Evolutionary conservation across 2,329 filamentous ascomycete species (phyloP), one percentile per base, ranked within the genome.

Genomic region (Exserohilum turcica): DNA sequence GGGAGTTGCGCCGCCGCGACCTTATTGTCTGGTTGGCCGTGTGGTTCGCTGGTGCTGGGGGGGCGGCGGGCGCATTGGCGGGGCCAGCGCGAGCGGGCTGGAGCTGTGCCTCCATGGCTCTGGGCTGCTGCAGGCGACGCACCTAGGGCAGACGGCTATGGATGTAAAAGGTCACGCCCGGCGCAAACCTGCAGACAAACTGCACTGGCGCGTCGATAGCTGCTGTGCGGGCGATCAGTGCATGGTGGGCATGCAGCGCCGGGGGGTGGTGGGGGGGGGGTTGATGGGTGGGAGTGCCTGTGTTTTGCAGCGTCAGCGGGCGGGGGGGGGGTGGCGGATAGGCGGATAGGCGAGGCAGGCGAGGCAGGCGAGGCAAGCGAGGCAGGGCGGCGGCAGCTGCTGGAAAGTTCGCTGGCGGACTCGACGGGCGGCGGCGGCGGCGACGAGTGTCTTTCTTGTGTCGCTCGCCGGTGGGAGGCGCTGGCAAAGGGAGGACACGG

Each of bases 1-100:
- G 64, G 47, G 70, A 71, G 53, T 62, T 60, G 38, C 65, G 65
- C 24, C 71, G 66, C 39, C 68, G 67, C 56, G 63, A 54, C 32
- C 60, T 60, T 48, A 63, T 48, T 55, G 57, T 64, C 33, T 64
- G 67, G 59, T 36, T 60, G 52, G 64, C 52, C 29, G 38, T 19
- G 9, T n/a, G 13, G 40, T 46, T 31, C 21, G 51, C 43, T 27
- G 45, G 39, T 24, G 49, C 39, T 29, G 46, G 21, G 21, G 21
- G 21, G 21, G 21, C 7, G 7, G 21, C 7, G 21, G 21, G 21
- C 6, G 18, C 36, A 40, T 42, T 33, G 31, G 47, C 32, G 46
- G 42, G 42, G 31, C 36, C 36, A n/a, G 42, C 40, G 37, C 52
- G 42, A 42, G 19, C n/a, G 35, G 42, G 36, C 19, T 54, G 21